Conservation (phyloP, 2,329 filamentous ascomycete genomes). For the Arachnomyces sp. region DNA sequence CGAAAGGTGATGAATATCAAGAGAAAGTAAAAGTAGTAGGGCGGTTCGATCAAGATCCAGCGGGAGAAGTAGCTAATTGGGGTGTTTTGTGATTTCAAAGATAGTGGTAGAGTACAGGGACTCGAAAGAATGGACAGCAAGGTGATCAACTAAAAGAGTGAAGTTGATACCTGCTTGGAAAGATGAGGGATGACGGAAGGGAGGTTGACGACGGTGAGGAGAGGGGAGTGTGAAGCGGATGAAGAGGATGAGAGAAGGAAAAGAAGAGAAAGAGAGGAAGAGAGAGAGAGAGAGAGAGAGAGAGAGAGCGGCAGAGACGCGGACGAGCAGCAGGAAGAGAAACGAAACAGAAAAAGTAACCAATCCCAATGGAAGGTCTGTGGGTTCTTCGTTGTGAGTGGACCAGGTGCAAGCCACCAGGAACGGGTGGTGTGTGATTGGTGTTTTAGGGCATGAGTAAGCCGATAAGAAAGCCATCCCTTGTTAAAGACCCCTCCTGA, state of each 20-base stretch:
- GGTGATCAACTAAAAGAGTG: constrained; percentile 57
- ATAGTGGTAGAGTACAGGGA: constrained; percentile 11
- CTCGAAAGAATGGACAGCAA: constrained; percentile 43
- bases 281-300: constrained; percentile 9
- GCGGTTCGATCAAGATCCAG: constrained; percentile 8
- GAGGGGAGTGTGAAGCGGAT: constrained; percentile 20
- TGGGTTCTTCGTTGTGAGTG: background rate
- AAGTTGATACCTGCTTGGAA: constrained; percentile 47
- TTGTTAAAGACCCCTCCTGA: no score
- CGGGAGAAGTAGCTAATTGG: constrained; percentile 6
- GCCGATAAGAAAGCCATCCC: no score
- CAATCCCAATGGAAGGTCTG: background rate
- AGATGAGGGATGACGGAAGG: constrained; percentile 8
- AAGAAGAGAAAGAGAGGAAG: constrained; percentile 21
- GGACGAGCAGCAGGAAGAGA: background rate
- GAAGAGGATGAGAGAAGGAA: constrained; percentile 25
- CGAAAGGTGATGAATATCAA: background rate
- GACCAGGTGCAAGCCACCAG: no score
- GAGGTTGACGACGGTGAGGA: constrained; percentile 2
- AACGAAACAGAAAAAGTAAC: background rate
- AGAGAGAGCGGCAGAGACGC: constrained; percentile 6
- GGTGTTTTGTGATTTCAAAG: constrained; percentile 10
- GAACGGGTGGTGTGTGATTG: no score
- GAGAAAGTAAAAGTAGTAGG: constrained; percentile 16
- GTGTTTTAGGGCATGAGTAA: no score